These are phyloP conservation scores for Anthoceros angustus DNA, from an alignment of 225 moss, liverwort and hornwort genomes.

Conservation along the genomic window DNA sequence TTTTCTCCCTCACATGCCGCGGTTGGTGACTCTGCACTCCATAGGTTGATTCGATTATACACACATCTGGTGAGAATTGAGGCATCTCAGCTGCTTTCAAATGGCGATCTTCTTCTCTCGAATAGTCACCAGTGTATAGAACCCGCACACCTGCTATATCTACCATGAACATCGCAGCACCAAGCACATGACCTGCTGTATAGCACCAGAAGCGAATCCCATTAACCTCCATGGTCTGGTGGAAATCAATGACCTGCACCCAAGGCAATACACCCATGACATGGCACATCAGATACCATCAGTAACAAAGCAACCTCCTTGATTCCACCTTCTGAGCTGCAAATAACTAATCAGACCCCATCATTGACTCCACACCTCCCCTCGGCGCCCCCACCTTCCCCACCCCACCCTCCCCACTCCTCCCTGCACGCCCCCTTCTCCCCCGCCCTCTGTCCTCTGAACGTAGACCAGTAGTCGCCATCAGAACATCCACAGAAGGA, in stretches of 20 bases:
- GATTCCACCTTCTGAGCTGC: neutral
- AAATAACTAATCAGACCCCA: neutral
- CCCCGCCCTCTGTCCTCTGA: no score
- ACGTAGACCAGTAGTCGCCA: neutral
- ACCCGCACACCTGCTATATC: constrained; percentile 93
- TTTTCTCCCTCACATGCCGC: constrained; percentile 52
- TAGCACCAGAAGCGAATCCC: constrained; percentile 98
- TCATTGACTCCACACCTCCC: no score
- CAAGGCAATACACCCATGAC: neutral
- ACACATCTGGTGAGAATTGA: constrained; percentile 85
- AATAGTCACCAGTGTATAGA: constrained; percentile 92
- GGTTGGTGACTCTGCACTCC: constrained; percentile 96
- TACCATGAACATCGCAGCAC: constrained; percentile 99
- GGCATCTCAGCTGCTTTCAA: constrained; percentile 96
- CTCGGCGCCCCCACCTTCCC: no score
- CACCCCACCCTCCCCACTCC: no score
- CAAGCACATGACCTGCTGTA: constrained; percentile 87
- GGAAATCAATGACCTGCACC: constrained; percentile 85
- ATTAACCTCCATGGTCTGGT: constrained; percentile 98
- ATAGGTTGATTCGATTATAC: constrained; percentile 93
- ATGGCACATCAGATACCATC: neutral
- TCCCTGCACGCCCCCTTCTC: no score
- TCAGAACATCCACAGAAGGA: neutral
- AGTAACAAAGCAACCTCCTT: neutral
- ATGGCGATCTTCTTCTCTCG: constrained; percentile 91